Evolutionary conservation across 2,329 filamentous ascomycete genomes (phyloP), one percentile per base, ranked within the genome.

Genomic region (Hyphodiscus sp.): DNA sequence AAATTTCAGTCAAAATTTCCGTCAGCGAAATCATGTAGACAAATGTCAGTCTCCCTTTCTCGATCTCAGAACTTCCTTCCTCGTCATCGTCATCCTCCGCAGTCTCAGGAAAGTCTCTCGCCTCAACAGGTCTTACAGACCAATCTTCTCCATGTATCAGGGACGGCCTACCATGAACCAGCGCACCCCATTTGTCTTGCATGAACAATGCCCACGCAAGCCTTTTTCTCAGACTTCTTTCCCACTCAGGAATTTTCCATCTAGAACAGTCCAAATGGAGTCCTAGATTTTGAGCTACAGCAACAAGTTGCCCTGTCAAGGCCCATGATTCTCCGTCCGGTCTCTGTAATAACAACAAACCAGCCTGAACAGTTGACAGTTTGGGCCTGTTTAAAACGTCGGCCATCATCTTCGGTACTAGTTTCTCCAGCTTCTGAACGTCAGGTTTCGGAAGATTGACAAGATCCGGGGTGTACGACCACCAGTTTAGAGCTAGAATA

Each of bases 131-230:
- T 26, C 68, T 68, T 2, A 83, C 75, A 41, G 76, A 75, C 81
- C 81, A 85, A 59, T 82, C 77, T 16, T 72, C 72, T 2, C 70
- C 64, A 10, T 70, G 69, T 19, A 83, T 78, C 45, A 82, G 74
- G 20, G 76, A 78, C 13, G 79, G 80, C n/a, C 80, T 72, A 7
- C 81, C 81, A 56, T 82, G 77, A 26, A 80, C 75, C 38, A 82
- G 70, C 1, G 78, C 74, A 4, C 79, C 76, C 81, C 78, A 84
- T 61, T 80, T 82, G 59, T 86, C 83, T 62, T 86, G 82, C 73
- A 84, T 81, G 58, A 78, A 86, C 1, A 85, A 67, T 2, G 78
- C 82, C 83, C 83, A 87, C 0, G 79, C 82, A 1, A 86, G 69
- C n/a, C 83, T 71, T 61, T 80, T 79, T 16, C 83, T 72, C 13